These are phyloP conservation scores for Alternaria viburni DNA, from an alignment of 2,329 filamentous ascomycete species.

Conservation along the genomic window DNA sequence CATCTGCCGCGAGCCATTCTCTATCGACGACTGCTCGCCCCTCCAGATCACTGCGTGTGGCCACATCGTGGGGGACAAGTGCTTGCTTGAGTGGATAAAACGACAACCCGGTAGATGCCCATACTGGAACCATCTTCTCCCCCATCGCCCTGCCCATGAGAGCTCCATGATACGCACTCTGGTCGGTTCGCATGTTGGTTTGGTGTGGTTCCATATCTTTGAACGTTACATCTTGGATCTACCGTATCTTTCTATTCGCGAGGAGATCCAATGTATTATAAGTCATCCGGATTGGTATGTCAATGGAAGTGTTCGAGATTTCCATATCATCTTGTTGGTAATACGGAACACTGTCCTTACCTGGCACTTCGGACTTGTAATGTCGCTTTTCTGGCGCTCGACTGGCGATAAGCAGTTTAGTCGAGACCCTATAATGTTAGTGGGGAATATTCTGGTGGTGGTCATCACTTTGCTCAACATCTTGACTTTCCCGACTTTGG, in stretches of 20 bases:
- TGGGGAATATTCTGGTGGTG: not conserved
- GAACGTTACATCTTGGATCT: not conserved
- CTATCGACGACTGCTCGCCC: not conserved
- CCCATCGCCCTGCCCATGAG: not conserved
- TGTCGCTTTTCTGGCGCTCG: not conserved
- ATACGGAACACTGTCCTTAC: not conserved
- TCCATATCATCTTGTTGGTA: not conserved
- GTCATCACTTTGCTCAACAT: not conserved
- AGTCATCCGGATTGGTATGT: not conserved
- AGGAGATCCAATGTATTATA: not conserved
- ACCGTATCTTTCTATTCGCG: not conserved
- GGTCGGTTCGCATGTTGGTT: not conserved
- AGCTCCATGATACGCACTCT: not conserved
- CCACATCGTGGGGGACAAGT: not conserved
- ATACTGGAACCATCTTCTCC: not conserved
- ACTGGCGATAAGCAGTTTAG: not conserved
- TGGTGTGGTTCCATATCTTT: not conserved
- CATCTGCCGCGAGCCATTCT: not conserved
- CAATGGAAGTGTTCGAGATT: not conserved
- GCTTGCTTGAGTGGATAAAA: not conserved
- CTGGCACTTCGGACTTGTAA: not conserved
- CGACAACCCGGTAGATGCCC: not conserved
- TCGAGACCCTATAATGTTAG: not conserved
- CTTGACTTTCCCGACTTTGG: not conserved
- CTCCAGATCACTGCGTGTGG: not conserved